Base-by-base conservation (phyloP, 257 asterid genomes). In the Jaltomata sinuosa region DNA sequence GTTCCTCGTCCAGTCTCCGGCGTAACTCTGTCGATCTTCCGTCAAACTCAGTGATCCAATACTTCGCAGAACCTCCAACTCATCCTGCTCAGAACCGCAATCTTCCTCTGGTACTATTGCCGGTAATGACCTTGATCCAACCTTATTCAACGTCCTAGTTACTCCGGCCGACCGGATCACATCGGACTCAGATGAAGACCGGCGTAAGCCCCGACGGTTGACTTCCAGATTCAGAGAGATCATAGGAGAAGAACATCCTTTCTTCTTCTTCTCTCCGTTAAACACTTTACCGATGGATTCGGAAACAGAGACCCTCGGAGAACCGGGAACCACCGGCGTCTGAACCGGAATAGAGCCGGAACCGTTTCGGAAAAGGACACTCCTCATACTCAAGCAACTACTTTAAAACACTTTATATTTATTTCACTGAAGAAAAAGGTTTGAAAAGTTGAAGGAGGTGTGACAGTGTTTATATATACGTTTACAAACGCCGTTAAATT, bases 341-440 rank as follows among this genome's bases (percentile, higher is more conserved):
- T 83, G 88, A 81, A 64, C 42, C 14, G 91, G 87, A 6, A 90
- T 12, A 3, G 90, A 82, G 77, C 92, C 91, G 80, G 96, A 92
- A 14, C 90, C 88, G 29, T 94, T 88, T 81, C 97, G 89, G 27
- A 84, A 80, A 27, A 94, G 87, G 74, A 89, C 85, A 31, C 91
- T 84, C 49, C 87, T 85, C 97, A 94, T 91, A 55, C 45, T 54
- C 38, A 38, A 32, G 32, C 16, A 22, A 32, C 50, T 38, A 21
- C 4, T 5, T 5, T 8, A 9, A 1, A 12, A 21, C 14, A 53
- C 4, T 10, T 42, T 25, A 53, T 77, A 10, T 72, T 53, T 61
- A 82, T 76, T 84, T 84, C 18, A 45, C 9, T 74, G 42, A 50
- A 29, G 68, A 9, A 42, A 52, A 52, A 29, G 38, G 10, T 57